Conservation (phyloP, 2,329 filamentous ascomycete genomes). For the Alternaria sp. region DNA sequence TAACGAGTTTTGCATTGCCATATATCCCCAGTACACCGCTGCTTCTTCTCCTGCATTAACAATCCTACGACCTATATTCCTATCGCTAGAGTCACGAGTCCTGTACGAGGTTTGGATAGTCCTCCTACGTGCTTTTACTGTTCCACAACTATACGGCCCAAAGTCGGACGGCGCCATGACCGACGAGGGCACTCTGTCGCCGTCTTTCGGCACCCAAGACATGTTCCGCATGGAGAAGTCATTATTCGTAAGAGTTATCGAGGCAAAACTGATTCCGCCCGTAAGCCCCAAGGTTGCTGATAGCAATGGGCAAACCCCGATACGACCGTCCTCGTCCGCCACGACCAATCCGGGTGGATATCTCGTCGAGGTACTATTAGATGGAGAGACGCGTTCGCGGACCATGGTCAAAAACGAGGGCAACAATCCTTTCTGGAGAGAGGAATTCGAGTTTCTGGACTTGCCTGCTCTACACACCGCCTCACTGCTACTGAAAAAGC, state of each 20-base stretch:
- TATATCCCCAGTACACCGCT: slow-evolving; percentile 91
- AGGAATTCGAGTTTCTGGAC: slow-evolving; percentile 80
- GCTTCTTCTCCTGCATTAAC: slow-evolving; percentile 76
- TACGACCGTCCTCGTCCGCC: slow-evolving; percentile 45
- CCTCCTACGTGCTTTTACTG: slow-evolving; percentile 86
- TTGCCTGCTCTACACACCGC: slow-evolving; percentile 75
- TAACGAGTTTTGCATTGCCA: slow-evolving; percentile 91
- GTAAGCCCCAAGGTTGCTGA: slow-evolving; percentile 50
- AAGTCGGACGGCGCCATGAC: slow-evolving; percentile 57
- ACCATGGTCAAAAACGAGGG: slow-evolving; percentile 77
- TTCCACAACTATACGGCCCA: slow-evolving; percentile 88
- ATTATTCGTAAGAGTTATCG: slow-evolving; percentile 67
- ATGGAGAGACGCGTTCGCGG: slow-evolving; percentile 79
- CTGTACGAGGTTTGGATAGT: slow-evolving; percentile 99
- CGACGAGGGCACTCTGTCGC: slow-evolving; percentile 49
- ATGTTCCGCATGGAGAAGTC: slow-evolving; percentile 74
- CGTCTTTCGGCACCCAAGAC: slow-evolving; percentile 58
- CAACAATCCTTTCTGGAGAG: slow-evolving; percentile 81
- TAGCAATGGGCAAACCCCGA: slow-evolving; percentile 27
- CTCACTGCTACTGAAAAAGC: slow-evolving; percentile 75
- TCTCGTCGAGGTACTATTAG: slow-evolving; percentile 79
- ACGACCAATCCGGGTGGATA: slow-evolving; percentile 68
- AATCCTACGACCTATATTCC: slow-evolving; percentile 85
- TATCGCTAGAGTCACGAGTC: slow-evolving; percentile 85
- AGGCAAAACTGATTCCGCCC: slow-evolving; percentile 64